phyloP scores from a whole-genome alignment of 257 asterid genomes.

The Solanum pimpinellifolium region DNA sequence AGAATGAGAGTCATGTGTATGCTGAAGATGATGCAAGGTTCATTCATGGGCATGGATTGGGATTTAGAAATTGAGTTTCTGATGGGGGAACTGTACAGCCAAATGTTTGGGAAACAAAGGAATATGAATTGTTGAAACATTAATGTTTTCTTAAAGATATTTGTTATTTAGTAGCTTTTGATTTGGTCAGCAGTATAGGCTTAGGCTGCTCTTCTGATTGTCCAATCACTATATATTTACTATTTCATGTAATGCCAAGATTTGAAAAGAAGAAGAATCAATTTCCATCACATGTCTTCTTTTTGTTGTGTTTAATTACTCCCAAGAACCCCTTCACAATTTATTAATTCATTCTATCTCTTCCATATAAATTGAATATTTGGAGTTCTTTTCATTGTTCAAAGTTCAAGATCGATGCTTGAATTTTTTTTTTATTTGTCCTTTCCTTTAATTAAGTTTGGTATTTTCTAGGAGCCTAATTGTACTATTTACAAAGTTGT shows the following conservation, averaged over 20 bases:
- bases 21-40: constrained; percentile 92
- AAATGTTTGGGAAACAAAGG: neutral
- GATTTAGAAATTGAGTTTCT: constrained; percentile 36
- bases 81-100: constrained; percentile 13
- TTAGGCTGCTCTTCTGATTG: constrained; percentile 17
- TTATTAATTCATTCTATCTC: neutral
- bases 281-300: neutral
- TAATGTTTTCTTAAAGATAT: neutral
- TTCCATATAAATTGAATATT: too few relatives aligned
- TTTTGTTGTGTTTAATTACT: neutral
- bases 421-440: neutral
- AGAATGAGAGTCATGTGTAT: constrained; percentile 87
- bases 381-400: neutral
- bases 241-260: constrained; percentile 20
- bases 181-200: constrained; percentile 8
- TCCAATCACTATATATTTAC: constrained; percentile 9
- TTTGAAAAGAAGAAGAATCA: neutral
- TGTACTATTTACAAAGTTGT: neutral
- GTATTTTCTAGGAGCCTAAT: neutral
- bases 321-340: neutral
- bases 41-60: constrained; percentile 87
- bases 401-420: neutral
- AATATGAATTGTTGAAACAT: neutral
- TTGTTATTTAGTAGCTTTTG: constrained; percentile 15
- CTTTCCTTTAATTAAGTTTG: neutral